phyloP scores from a whole-genome alignment of 1,284 basidiomycete genomes.

The Heterobasidion parviporum region DNA sequence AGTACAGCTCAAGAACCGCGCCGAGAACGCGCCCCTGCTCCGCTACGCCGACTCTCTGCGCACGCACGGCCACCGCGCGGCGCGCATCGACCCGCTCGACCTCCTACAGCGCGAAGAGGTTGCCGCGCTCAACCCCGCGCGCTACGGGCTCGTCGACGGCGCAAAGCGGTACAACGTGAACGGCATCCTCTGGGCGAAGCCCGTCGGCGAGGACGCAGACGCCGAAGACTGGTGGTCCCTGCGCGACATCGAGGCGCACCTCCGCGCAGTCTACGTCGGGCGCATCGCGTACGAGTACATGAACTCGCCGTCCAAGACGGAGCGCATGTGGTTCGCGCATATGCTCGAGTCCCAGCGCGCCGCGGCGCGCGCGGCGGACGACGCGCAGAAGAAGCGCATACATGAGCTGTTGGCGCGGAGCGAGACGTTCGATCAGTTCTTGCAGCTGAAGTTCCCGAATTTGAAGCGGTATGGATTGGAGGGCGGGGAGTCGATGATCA shows the following conservation, averaged over 20 bases:
- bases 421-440: constrained; percentile 77
- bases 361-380: constrained; percentile 11
- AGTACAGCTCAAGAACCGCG: constrained; percentile 69
- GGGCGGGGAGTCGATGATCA: constrained; percentile 87
- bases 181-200: constrained; percentile 72
- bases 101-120: constrained; percentile 81
- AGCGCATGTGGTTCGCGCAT: constrained; percentile 81
- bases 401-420: constrained; percentile 65
- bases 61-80: constrained; percentile 73
- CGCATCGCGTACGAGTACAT: constrained; percentile 87
- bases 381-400: constrained; percentile 42
- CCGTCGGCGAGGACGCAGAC: constrained; percentile 35
- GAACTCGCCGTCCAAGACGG: constrained; percentile 75
- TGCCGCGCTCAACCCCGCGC: constrained; percentile 66
- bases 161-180: constrained; percentile 59
- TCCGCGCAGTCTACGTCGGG: constrained; percentile 71
- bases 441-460: constrained; percentile 78
- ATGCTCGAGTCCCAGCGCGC: constrained; percentile 46
- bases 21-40: constrained; percentile 67
- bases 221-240: constrained; percentile 59
- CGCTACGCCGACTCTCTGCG: constrained; percentile 85
- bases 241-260: constrained; percentile 58
- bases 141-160: constrained; percentile 65
- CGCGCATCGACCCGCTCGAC: constrained; percentile 79
- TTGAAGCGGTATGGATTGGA: constrained; percentile 81